These are phyloP conservation scores for Syncephalastrum contaminatum DNA, from an alignment of 371 early-diverging fungal genomes.

Conservation along the genomic window DNA sequence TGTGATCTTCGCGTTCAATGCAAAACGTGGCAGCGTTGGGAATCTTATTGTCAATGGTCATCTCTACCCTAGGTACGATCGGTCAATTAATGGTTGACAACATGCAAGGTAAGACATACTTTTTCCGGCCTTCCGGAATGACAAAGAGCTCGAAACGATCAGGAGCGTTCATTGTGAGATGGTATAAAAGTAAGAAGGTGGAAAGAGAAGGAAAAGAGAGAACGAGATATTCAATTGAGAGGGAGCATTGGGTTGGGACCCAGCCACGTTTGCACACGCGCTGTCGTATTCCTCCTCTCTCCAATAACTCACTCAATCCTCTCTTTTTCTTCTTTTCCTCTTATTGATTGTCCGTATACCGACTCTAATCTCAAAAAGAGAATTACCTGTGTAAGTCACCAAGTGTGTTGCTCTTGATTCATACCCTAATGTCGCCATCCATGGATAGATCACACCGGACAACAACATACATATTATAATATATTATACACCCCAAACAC, in stretches of 20 bases:
- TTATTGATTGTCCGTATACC: not conserved
- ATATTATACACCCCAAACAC: not conserved
- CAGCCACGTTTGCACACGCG: conserved; percentile 3
- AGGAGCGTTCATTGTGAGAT: conserved; percentile 83
- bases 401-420: no score
- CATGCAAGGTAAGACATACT: conserved; percentile 47
- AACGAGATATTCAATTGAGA: not conserved
- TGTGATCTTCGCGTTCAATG: conserved; percentile 97
- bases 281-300: conserved; percentile 2
- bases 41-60: conserved; percentile 88
- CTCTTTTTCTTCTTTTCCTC: not conserved
- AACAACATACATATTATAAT: no score
- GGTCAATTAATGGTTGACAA: not conserved
- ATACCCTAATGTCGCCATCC: no score
- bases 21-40: conserved; percentile 93
- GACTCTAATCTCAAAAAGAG: no score
- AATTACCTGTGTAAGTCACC: no score
- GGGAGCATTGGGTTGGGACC: no score
- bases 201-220: conserved; percentile 1
- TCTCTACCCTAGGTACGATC: conserved; percentile 61
- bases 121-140: conserved; percentile 86
- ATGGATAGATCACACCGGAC: no score
- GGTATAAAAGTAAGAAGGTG: not conserved
- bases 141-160: conserved; percentile 89
- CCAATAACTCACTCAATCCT: not conserved